These are phyloP conservation scores for Aureobasidium musti DNA, from an alignment of 2,329 filamentous ascomycete genomes.

Conservation along the genomic window DNA sequence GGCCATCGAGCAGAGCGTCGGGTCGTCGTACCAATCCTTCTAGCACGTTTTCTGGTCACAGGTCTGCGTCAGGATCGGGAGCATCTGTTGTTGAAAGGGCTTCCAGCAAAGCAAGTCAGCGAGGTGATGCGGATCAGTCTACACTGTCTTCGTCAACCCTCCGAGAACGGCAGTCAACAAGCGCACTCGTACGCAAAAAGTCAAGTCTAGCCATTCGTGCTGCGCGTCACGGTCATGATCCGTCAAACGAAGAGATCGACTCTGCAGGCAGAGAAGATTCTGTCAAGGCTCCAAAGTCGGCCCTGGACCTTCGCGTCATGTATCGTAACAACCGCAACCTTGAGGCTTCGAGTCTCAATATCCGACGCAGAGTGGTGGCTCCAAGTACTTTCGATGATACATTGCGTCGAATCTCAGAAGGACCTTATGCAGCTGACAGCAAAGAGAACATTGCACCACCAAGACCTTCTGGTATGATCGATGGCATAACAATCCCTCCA, in stretches of 20 bases:
- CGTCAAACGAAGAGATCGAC: not conserved
- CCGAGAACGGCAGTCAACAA: conserved; percentile 8
- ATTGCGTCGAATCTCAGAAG: conserved; percentile 39
- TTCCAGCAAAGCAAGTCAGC: conserved; percentile 1
- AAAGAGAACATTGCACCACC: conserved; percentile 23
- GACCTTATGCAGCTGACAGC: conserved; percentile 38
- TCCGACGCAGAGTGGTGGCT: conserved; percentile 28
- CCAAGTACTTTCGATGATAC: conserved; percentile 39
- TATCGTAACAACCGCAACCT: conserved; percentile 35
- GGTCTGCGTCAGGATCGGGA: conserved; percentile 16
- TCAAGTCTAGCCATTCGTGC: conserved; percentile 11
- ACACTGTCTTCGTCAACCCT: not conserved
- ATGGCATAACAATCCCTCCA: conserved; percentile 29
- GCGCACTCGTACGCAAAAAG: conserved; percentile 1
- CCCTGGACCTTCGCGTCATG: conserved; percentile 41
- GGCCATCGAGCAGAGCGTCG: conserved; percentile 34
- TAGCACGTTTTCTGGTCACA: conserved; percentile 1
- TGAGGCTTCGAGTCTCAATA: conserved; percentile 30
- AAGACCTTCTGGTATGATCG: conserved; percentile 17
- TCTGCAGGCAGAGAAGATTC: conserved; percentile 20
- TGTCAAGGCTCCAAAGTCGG: conserved; percentile 36
- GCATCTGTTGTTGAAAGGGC: not conserved
- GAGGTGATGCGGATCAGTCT: not conserved
- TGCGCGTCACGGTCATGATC: conserved; percentile 10
- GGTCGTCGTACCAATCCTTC: conserved; percentile 15